Base-by-base conservation (phyloP, 2,329 filamentous ascomycete species). In the Emergomyces orientalis region DNA sequence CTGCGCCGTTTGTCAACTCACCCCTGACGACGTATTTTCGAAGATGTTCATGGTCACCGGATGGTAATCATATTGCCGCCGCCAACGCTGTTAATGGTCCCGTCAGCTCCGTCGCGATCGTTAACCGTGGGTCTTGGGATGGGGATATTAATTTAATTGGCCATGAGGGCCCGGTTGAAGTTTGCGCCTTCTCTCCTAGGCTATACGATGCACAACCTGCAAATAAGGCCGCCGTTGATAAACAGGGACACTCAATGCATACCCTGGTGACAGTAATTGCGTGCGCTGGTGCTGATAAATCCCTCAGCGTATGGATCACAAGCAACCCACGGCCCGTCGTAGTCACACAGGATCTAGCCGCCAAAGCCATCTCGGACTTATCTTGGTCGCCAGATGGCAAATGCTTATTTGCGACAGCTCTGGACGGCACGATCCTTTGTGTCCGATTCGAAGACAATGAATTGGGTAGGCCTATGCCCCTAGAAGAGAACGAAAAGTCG, bases 11-110 rank as follows among this genome's bases (percentile, higher is more conserved):
- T 70, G 85, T 88, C 71, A 91, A 90, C 67, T 97, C 92, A 1
- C 94, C 94, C 3, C 81, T 99, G 9, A 99, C 94, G 0, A 97
- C 94, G 1, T 99, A 99, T 75, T 99, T 99, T 73, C 86, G 94
- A 65, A 83, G 94, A 66, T 97, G 92, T 74, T 97, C 93, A 1
- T 99, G 94, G 94, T 97, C 91, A 1, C 95, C 94, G 0, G 94
- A 99, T 74, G 94, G 94, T 8, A 92, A 93, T 70, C 93, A 97
- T 70, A 97, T 99, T 65, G 94, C 94, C 3, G 94, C 94, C 3
- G 91, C 94, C 7, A 99, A 99, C 74, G 92, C 94, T 0, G 92
- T 96, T 25, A 99, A 99, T 72, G 94, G 94, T 0, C 95, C 94
- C 1, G 94, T 99, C 30, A 97, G 91, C 77, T 96, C 93, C 0